A percentile compares a stretch with the other conserved stretches of the same genome.
Evolutionary conservation across 306 rosid species (phyloP).

Genomic region (Cicer yamashitae): DNA sequence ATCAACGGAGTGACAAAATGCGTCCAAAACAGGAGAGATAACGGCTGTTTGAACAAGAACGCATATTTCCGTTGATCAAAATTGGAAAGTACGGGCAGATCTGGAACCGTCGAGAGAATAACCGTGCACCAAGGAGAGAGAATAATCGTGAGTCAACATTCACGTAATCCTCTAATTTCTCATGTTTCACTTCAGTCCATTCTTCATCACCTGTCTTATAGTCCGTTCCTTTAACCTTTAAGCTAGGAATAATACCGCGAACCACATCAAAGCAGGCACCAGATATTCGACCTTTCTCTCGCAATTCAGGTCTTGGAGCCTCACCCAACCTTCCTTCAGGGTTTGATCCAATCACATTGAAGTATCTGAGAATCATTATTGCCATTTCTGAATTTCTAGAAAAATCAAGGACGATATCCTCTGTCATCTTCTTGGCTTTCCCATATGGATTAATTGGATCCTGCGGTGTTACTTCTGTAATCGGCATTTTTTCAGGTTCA

Average conservation of each 20-base stretch:
- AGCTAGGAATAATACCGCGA: slow-evolving; percentile 78
- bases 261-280: slow-evolving; percentile 99
- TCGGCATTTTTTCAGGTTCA: slow-evolving; percentile 95
- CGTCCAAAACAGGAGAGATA: too few species aligned
- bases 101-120: too few species aligned
- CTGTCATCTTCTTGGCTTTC: slow-evolving; percentile 98
- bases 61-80: too few species aligned
- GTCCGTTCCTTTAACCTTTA: slow-evolving; percentile 89
- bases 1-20: too few species aligned
- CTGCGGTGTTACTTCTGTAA: slow-evolving; percentile 89
- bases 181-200: too few species aligned
- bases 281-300: slow-evolving; percentile 97
- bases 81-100: too few species aligned
- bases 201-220: slow-evolving; percentile 82
- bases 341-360: slow-evolving; percentile 98
- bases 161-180: too few species aligned
- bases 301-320: slow-evolving; percentile 96
- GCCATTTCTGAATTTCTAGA: slow-evolving; percentile 92
- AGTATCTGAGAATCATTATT: slow-evolving; percentile 89
- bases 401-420: slow-evolving; percentile 90
- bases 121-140: too few species aligned
- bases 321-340: slow-evolving; percentile 98
- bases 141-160: too few species aligned
- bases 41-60: too few species aligned
- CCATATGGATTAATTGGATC: slow-evolving; percentile 95